A percentile compares a stretch with the other conserved stretches of the same genome.
Evolutionary conservation across 1,284 basidiomycete genomes (phyloP).

Genomic region (Tylopilus orsonianus): DNA sequence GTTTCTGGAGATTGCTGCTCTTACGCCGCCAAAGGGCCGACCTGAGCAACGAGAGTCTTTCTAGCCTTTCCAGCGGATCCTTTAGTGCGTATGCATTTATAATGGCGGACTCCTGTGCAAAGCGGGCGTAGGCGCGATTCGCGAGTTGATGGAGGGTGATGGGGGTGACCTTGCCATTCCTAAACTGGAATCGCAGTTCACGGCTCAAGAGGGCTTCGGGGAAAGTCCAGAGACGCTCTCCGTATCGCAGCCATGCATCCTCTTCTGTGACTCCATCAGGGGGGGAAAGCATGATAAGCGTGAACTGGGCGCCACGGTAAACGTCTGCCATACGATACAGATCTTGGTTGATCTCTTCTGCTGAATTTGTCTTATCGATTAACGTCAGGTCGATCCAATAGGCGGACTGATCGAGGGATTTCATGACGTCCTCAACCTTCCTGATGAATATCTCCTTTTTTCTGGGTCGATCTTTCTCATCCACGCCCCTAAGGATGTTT

Average conservation of each 20-base stretch:
- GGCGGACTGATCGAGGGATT: conserved; percentile 15
- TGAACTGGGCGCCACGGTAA: conserved; percentile 29
- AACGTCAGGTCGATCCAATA: conserved; percentile 30
- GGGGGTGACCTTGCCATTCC: conserved; percentile 8
- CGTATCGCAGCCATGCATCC: conserved; percentile 21
- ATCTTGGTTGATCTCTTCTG: conserved; percentile 17
- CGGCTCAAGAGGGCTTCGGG: conserved; percentile 26
- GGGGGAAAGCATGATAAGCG: conserved; percentile 25
- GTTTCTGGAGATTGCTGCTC: neutral
- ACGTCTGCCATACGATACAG: conserved; percentile 32
- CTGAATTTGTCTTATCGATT: neutral
- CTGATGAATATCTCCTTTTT: conserved; percentile 6
- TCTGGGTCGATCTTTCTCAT: neutral
- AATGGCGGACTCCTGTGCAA: conserved; percentile 25
- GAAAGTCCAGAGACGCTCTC: conserved; percentile 32
- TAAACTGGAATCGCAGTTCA: conserved; percentile 19
- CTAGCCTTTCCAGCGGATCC: conserved; percentile 30
- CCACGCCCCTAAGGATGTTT: neutral
- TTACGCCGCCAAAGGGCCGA: conserved; percentile 28
- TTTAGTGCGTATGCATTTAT: conserved; percentile 24
- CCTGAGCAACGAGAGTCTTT: conserved; percentile 26
- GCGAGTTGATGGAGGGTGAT: conserved; percentile 30
- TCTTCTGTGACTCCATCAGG: neutral
- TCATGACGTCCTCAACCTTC: conserved; percentile 8
- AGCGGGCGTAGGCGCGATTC: conserved; percentile 20